Evolutionary conservation across 2,329 filamentous ascomycete genomes (phyloP).

Genomic region (Alternaria atra): DNA sequence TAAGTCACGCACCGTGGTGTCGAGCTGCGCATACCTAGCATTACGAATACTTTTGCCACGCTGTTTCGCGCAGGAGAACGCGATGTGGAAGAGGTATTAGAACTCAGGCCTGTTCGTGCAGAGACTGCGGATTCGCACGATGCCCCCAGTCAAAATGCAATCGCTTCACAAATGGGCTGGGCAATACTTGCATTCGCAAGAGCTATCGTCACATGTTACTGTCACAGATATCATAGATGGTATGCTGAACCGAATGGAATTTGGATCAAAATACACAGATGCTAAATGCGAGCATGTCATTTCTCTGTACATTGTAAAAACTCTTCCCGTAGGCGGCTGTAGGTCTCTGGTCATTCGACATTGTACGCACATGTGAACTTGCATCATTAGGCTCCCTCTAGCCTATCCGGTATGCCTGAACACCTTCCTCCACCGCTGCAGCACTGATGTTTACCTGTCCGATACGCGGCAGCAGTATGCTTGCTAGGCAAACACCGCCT

Average conservation of each 20-base stretch:
- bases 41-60: neutral
- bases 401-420: neutral
- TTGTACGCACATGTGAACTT: neutral
- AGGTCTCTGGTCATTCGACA: neutral
- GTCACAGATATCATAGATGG: neutral
- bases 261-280: neutral
- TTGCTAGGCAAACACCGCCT: slow-evolving; percentile 5
- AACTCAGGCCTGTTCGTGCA: neutral
- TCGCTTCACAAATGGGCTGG: neutral
- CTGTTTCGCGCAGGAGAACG: neutral
- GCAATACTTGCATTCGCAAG: neutral
- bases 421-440: neutral
- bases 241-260: neutral
- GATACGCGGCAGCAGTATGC: slow-evolving; percentile 2
- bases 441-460: neutral
- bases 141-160: neutral
- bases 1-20: neutral
- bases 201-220: neutral
- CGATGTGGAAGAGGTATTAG: neutral
- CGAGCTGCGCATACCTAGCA: neutral
- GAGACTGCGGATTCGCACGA: neutral
- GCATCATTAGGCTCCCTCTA: neutral
- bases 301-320: neutral
- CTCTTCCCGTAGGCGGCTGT: neutral
- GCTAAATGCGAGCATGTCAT: neutral